phyloP scores from a whole-genome alignment of 306 rosid species.

The Sindora glabra region DNA sequence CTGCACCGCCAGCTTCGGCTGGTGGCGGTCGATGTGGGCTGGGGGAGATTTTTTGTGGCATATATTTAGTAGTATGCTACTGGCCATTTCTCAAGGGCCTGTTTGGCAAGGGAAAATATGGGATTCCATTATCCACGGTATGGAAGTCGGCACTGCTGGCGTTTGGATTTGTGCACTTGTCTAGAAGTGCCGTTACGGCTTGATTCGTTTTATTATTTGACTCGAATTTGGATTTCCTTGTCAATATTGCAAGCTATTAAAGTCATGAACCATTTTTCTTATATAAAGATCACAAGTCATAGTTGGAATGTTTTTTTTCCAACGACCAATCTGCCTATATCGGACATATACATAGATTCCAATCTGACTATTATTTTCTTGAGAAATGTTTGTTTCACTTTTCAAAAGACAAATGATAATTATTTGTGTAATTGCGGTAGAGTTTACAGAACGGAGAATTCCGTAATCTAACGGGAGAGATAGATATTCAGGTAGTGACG shows the following conservation, averaged over 20 bases:
- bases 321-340: background rate
- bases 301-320: too few relatives aligned
- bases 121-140: slow-evolving; percentile 27
- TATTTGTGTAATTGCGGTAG: too few relatives aligned
- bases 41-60: slow-evolving; percentile 19
- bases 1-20: background rate
- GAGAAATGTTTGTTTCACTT: slow-evolving; percentile 9
- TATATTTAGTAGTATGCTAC: slow-evolving; percentile 19
- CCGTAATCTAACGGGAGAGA: too few relatives aligned
- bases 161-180: slow-evolving; percentile 14
- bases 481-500: too few relatives aligned
- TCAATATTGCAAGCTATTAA: background rate
- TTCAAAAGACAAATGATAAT: too few relatives aligned
- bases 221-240: background rate
- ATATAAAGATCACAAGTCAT: too few relatives aligned
- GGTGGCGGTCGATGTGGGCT: slow-evolving; percentile 18
- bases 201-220: background rate
- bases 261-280: background rate
- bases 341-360: background rate
- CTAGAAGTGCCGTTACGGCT: background rate
- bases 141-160: slow-evolving; percentile 19
- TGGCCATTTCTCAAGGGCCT: slow-evolving; percentile 33
- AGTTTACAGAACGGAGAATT: too few relatives aligned
- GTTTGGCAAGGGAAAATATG: slow-evolving; percentile 24
- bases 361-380: background rate